Conservation (phyloP, 495 filamentous ascomycete species). For the Ramalina peruviana region DNA sequence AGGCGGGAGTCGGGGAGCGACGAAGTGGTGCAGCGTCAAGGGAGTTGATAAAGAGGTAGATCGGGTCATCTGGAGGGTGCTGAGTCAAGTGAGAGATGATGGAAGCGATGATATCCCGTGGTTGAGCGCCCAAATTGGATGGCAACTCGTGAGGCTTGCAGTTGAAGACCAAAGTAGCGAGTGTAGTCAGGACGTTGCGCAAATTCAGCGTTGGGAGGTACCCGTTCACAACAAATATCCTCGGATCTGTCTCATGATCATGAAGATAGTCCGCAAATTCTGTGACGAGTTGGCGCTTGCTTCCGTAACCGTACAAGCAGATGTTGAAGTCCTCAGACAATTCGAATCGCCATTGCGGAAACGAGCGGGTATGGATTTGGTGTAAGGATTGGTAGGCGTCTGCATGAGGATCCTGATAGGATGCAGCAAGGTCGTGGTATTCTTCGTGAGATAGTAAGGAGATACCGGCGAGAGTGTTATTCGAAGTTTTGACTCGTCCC, state of each 20-base stretch:
- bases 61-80: constrained; percentile 24
- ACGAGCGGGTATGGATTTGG: constrained; percentile 63
- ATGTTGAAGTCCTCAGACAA: constrained; percentile 78
- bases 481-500: constrained; percentile 68
- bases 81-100: constrained; percentile 44
- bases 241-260: constrained; percentile 28
- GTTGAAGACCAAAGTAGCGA: constrained; percentile 52
- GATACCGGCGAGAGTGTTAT: constrained; percentile 66
- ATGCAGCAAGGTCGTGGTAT: constrained; percentile 60
- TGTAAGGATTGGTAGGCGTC: constrained; percentile 57
- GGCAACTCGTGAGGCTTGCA: constrained; percentile 26
- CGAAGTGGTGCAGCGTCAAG: constrained; percentile 71
- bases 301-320: constrained; percentile 85
- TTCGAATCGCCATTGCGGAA: constrained; percentile 89
- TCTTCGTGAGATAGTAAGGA: constrained; percentile 76
- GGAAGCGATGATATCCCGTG: constrained; percentile 50
- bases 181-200: constrained; percentile 61
- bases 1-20: constrained; percentile 48
- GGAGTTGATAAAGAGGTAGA: constrained; percentile 71
- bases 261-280: constrained; percentile 66
- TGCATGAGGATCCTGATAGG: constrained; percentile 56
- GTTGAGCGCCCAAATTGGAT: constrained; percentile 45
- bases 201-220: constrained; percentile 64
- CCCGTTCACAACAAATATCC: constrained; percentile 79
- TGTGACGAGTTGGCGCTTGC: constrained; percentile 63